Conservation (phyloP, 176 grass and related monocot genomes). For the Olyra latifolia region DNA sequence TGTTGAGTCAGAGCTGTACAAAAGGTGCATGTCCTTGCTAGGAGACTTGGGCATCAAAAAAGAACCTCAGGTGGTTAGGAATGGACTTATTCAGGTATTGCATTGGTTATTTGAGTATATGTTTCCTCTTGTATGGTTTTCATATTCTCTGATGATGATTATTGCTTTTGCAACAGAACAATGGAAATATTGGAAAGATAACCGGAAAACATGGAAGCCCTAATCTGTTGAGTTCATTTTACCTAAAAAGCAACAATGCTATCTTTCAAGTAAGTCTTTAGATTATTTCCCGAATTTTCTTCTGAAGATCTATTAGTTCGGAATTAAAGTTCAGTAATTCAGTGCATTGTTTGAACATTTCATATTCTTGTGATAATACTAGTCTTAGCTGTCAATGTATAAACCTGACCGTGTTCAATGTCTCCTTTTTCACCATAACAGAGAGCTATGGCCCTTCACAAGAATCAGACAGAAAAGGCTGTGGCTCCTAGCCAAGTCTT, state of each 20-base stretch:
- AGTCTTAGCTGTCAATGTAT: slow-evolving; percentile 14
- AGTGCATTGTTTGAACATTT: neutral
- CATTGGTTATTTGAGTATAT: neutral
- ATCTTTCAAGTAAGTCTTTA: slow-evolving; percentile 66
- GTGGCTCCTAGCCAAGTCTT: neutral
- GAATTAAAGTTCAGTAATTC: slow-evolving; percentile 8
- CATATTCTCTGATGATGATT: slow-evolving; percentile 29
- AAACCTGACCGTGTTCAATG: slow-evolving; percentile 10
- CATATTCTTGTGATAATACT: neutral
- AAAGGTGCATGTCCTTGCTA: slow-evolving; percentile 56
- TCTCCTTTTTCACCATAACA: slow-evolving; percentile 42
- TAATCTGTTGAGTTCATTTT: slow-evolving; percentile 57
- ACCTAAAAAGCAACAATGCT: slow-evolving; percentile 44
- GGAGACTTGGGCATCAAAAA: slow-evolving; percentile 48
- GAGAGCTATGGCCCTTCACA: slow-evolving; percentile 83
- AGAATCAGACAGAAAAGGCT: slow-evolving; percentile 51
- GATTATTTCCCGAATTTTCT: neutral
- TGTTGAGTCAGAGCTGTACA: slow-evolving; percentile 67
- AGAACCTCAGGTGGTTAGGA: slow-evolving; percentile 29
- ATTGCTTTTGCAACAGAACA: slow-evolving; percentile 41
- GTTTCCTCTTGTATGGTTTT: slow-evolving; percentile 24
- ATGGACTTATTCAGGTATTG: slow-evolving; percentile 42
- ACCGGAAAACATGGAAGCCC: slow-evolving; percentile 46
- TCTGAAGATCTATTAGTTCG: slow-evolving; percentile 4
- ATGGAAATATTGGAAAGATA: slow-evolving; percentile 26